Evolutionary conservation across 2,329 filamentous ascomycete genomes (phyloP), one percentile per base, ranked within the genome.

Genomic region (Ophiostoma ips): DNA sequence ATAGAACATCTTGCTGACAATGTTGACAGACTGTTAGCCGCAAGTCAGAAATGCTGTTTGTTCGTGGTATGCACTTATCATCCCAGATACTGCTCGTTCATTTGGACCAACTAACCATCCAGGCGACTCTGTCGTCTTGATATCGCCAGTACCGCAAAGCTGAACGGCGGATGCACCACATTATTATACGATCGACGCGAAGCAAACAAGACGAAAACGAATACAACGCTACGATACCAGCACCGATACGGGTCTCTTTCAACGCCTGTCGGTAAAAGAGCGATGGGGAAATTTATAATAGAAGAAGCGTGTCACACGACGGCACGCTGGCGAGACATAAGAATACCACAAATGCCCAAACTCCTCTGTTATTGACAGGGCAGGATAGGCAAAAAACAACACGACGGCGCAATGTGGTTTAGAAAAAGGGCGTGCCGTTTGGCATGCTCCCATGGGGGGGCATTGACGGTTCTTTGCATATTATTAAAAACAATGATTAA

Each of bases 11-110:
- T n/a, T n/a, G n/a, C n/a, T n/a, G n/a, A n/a, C n/a, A n/a, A n/a
- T n/a, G n/a, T n/a, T n/a, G n/a, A n/a, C 24, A 94, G 85, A 95
- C 89, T 13, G 80, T 92, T 55, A 94, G 90, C 70, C 94, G 94
- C 69, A 94, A 95, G 66, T 94, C 88, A 40, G 92, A 96, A 65
- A 98, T 98, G 92, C 71, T 98, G 18, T 98, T 98, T 65, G 90
- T 98, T 52, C 76, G 92, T 85, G 90, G 89, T 90, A 69, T 55
- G 76, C 66, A n/a, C n/a, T 6, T 12, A 13, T n/a, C n/a, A n/a
- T n/a, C n/a, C n/a, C n/a, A n/a, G n/a, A 11, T 34, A 19, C n/a
- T 36, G 6, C 5, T 37, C 1, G 2, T 15, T 31, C 15, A 4
- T 16, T n/a, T 16, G n/a, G n/a, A n/a, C 9, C 19, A 9, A 34